Percentiles rank a stretch among this genome's conserved stretches.
Evolutionary conservation across 2,329 filamentous ascomycete genomes (phyloP).

Genomic region (Colletotrichum graminicola): DNA sequence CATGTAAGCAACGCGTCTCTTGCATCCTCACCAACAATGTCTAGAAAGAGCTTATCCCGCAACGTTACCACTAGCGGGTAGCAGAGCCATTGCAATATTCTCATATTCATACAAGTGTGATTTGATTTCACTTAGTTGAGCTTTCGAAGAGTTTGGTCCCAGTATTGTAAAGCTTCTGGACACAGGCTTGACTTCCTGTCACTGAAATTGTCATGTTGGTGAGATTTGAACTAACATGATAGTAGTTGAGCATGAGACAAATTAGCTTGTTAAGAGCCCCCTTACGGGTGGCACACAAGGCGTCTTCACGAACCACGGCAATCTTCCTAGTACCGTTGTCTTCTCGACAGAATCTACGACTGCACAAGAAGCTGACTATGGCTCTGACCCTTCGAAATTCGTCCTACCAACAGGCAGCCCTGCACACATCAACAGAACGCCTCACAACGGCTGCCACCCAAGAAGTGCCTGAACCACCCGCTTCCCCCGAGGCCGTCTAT

Average conservation of each 20-base stretch:
- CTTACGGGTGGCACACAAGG: constrained; percentile 6
- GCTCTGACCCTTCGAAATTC: constrained; percentile 1
- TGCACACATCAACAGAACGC: constrained; percentile 37
- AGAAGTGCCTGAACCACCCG: constrained; percentile 41
- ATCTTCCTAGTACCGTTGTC: neutral
- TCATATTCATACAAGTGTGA: neutral
- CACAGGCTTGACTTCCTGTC: neutral
- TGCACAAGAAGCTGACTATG: constrained; percentile 19
- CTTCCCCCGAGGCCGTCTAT: constrained; percentile 59
- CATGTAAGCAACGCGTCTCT: neutral
- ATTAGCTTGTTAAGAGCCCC: constrained; percentile 23
- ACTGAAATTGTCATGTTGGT: neutral
- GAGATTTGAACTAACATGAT: neutral
- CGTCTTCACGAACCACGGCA: neutral
- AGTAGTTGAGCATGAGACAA: constrained; percentile 32
- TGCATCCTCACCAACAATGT: neutral
- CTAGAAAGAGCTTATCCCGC: neutral
- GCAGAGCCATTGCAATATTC: neutral
- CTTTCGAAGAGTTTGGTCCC: too few relatives aligned
- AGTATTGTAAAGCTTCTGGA: neutral
- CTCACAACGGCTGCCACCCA: constrained; percentile 28
- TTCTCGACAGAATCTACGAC: constrained; percentile 8
- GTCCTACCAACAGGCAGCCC: constrained; percentile 12
- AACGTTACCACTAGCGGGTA: too few relatives aligned
- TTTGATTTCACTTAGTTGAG: neutral